Evolutionary conservation across 139 green algal species (phyloP).

Genomic region (Chlamydomonas urium): DNA sequence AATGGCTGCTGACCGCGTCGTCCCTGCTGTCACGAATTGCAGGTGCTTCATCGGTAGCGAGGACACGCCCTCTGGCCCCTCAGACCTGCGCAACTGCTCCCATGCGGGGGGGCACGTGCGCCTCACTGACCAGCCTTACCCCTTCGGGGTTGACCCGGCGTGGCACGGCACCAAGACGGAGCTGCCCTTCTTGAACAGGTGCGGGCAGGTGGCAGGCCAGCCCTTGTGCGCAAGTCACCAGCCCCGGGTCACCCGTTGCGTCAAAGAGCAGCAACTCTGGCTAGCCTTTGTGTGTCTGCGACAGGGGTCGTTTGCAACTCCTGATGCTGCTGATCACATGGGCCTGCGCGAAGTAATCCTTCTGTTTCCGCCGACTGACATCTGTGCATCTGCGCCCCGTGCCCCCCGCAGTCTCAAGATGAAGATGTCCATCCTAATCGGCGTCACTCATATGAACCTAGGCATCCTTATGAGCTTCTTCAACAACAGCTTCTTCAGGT

Average conservation of each 20-base stretch:
- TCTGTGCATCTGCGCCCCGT: too few species aligned
- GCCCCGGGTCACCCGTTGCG: too few species aligned
- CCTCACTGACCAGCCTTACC: not conserved
- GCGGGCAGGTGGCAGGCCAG: too few species aligned
- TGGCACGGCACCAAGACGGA: slow-evolving; percentile 96
- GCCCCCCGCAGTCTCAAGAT: slow-evolving; percentile 97
- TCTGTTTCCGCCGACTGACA: too few species aligned
- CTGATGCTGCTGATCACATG: too few species aligned
- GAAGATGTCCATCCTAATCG: slow-evolving; percentile 98
- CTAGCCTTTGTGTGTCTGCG: too few species aligned
- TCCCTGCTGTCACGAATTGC: too few species aligned
- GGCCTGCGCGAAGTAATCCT: too few species aligned
- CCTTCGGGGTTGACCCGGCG: slow-evolving; percentile 86
- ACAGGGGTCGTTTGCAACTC: too few species aligned
- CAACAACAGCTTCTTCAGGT: slow-evolving; percentile 83
- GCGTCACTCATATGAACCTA: slow-evolving; percentile 88
- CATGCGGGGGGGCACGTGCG: not conserved
- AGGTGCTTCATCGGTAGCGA: not conserved
- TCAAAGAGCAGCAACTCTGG: too few species aligned
- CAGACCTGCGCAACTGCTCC: not conserved
- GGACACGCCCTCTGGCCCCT: not conserved
- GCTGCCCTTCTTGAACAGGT: slow-evolving; percentile 94
- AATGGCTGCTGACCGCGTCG: too few species aligned
- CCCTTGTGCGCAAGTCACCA: too few species aligned
- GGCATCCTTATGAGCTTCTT: slow-evolving; percentile 85